Evolutionary conservation across 345 rosid species (phyloP), one percentile per base, ranked within the genome.

Genomic region (Passiflora organensis): DNA sequence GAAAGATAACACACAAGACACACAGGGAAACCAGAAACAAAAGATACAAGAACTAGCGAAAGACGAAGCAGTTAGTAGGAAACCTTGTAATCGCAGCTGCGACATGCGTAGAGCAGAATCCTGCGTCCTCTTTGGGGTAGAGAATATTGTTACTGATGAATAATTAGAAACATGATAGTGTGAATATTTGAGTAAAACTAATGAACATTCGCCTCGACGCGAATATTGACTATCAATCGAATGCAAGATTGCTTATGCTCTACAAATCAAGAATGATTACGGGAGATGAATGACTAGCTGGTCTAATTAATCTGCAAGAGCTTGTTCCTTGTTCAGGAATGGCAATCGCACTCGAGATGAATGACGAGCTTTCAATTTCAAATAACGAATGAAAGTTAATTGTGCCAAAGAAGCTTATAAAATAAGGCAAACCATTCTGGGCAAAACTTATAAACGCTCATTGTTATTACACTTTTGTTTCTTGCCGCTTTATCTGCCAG

Each of bases 21-120:
- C 4, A 51, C 39, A 15, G 6, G 11, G 24, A 5, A 25, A 49
- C 53, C 32, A n/a, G n/a, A n/a, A n/a, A n/a, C 10, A 16, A 13
- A 50, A 28, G 34, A 3, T 28, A 28, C 20, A 11, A 16, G 8
- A n/a, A 16, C 48, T 17, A 43, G 6, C 15, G 16, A 43, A 43
- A 16, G 18, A 43, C 18, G 46, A 15, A 43, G 2, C 20, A 43
- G 20, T n/a, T n/a, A 36, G 43, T 10, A 15, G 13, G 18, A 8
- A 32, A 80, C 95, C 87, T 83, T 85, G 67, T 81, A 82, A 63
- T 86, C 87, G 56, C 84, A 83, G 53, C 71, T 83, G 59, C 84
- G 85, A 61, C 87, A 83, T 13, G 87, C 84, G 53, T 73, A 83
- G 68, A 83, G 87, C 24, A 86, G 86, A 20, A 81, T 72, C 51